Base-by-base conservation (phyloP, 2,329 filamentous ascomycete species). In the Fusarium decemcellulare region DNA sequence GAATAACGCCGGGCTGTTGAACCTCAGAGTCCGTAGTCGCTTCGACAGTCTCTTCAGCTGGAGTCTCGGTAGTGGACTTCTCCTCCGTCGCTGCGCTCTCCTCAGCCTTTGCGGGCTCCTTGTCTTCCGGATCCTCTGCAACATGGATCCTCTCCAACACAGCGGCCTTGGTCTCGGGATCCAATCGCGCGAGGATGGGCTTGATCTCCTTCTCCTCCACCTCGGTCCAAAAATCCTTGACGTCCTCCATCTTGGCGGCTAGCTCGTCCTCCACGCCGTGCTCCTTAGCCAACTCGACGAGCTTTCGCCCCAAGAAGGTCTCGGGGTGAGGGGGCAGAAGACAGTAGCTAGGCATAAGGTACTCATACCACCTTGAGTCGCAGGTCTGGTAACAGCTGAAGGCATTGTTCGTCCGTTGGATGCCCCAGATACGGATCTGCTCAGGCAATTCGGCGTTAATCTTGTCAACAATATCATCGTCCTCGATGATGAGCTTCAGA, bases 321-420 rank as follows among this genome's bases (percentile, higher is more conserved):
- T 92, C 91, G 0, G 95, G 95, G 77, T 98, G 95, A 0, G 96
- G 96, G 18, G 96, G 96, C 34, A 99, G 83, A 72, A 99, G 93
- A 60, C 93, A 94, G 81, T 98, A 94, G 43, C 93, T 96, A 3
- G 96, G 96, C 79, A 99, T 93, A 55, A 99, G 85, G 78, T 99
- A 99, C 82, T 99, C 96, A 81, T 99, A 99, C 86, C 95, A 97
- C 72, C 96, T 88, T 29, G 94, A 97, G 81, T 99, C 96, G 81
- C 95, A 98, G 59, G 93, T 88, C 77, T 97, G 92, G 81, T 99
- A 99, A 81, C 93, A 95, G 80, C 93, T 98, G 84, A 98, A 99
- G 72, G 90, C 90, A 70, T 95, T 95, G 77, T 92, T 95, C 1
- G 95, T 97, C 54, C 94, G 87, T 80, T 97, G 90, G 66, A 97